phyloP scores from a whole-genome alignment of 1,284 basidiomycete species.

The Apiotrichum gracile region DNA sequence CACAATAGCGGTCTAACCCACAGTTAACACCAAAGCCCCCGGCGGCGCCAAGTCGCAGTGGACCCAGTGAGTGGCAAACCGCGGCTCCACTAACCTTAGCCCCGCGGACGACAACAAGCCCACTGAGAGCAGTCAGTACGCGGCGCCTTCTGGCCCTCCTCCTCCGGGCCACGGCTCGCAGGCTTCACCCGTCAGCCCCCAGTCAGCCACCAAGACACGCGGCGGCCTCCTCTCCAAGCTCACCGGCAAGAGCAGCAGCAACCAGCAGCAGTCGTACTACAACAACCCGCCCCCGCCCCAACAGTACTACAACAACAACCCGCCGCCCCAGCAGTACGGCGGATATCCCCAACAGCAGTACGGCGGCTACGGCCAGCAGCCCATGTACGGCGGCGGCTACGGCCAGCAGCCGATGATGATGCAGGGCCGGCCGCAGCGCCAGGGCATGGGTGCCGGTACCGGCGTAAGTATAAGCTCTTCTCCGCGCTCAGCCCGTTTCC shows the following conservation, averaged over 20 bases:
- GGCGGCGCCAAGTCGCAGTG: conserved; percentile 41
- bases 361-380: conserved; percentile 5
- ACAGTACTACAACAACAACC: conserved; percentile 19
- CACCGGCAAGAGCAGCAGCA: conserved; percentile 19
- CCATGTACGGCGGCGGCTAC: conserved; percentile 11
- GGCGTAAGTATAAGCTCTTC: conserved; percentile 33
- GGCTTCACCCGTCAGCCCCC: no score
- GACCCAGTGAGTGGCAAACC: conserved; percentile 35
- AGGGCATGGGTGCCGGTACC: conserved; percentile 37
- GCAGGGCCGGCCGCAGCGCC: conserved; percentile 15
- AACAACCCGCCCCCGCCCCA: conserved; percentile 14
- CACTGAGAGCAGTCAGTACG: conserved; percentile 16
- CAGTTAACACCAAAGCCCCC: conserved; percentile 41
- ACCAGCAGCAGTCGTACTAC: conserved; percentile 19
- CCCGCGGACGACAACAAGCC: conserved; percentile 38
- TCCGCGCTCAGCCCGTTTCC: no score
- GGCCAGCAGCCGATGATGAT: conserved; percentile 18
- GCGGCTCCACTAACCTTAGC: conserved; percentile 14
- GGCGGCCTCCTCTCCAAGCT: conserved; percentile 41
- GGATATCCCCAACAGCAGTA: conserved; percentile 8
- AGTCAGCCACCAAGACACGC: conserved; percentile 12
- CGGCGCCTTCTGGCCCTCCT: conserved; percentile 40
- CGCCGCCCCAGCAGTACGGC: conserved; percentile 22
- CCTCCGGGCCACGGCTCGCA: conserved; percentile 11
- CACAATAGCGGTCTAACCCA: not conserved